Percentiles rank a stretch among this genome's conserved stretches.
Conservation (phyloP, 2,329 filamentous ascomycete species). For the Raffaelea arxii region DNA sequence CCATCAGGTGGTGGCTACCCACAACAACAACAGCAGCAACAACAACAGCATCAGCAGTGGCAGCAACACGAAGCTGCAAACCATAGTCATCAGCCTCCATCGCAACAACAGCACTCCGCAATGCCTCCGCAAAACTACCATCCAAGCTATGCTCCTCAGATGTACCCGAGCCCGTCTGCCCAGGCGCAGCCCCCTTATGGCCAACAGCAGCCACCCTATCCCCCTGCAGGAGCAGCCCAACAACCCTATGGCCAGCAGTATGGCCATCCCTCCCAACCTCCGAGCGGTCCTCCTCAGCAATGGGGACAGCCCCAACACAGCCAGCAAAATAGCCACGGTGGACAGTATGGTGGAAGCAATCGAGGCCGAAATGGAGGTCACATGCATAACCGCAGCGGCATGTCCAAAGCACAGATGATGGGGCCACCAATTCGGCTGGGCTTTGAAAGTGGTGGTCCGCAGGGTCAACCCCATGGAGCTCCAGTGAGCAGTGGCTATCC, state of each 20-base stretch:
- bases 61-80: slow-evolving; percentile 28
- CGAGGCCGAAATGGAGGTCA: slow-evolving; percentile 31
- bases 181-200: slow-evolving; percentile 9
- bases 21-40: slow-evolving; percentile 23
- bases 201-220: slow-evolving; percentile 9
- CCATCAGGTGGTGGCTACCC: no score
- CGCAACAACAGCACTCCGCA: slow-evolving; percentile 32
- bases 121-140: slow-evolving; percentile 47
- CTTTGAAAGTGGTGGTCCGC: slow-evolving; percentile 29
- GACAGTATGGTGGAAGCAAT: slow-evolving; percentile 27
- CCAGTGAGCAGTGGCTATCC: slow-evolving; percentile 35
- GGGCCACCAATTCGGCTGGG: slow-evolving; percentile 46
- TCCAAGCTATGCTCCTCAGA: slow-evolving; percentile 48
- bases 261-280: slow-evolving; percentile 18
- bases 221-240: slow-evolving; percentile 18
- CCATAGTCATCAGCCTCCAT: slow-evolving; percentile 16
- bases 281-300: slow-evolving; percentile 23
- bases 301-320: slow-evolving; percentile 27
- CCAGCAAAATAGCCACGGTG: slow-evolving; percentile 13
- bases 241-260: slow-evolving; percentile 10
- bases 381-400: slow-evolving; percentile 29
- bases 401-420: slow-evolving; percentile 31
- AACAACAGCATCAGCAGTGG: slow-evolving; percentile 32
- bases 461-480: slow-evolving; percentile 30
- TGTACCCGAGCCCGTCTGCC: slow-evolving; percentile 24